These are phyloP conservation scores for Cordyceps javanica DNA, from an alignment of 2,329 filamentous ascomycete species.

Conservation along the genomic window DNA sequence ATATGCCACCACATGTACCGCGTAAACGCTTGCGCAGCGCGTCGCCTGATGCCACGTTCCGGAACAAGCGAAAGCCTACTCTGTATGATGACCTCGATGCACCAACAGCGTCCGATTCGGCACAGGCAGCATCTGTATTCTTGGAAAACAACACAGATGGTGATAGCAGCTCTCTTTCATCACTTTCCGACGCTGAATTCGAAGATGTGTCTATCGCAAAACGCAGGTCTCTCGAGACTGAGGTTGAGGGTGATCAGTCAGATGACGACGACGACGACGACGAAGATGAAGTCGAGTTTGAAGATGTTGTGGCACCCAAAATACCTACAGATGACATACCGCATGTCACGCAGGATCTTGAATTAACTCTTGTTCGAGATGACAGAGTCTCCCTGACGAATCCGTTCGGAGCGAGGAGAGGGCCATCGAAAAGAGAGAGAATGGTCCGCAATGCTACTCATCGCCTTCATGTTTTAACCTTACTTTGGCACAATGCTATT, in stretches of 20 bases:
- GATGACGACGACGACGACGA: conserved; percentile 40
- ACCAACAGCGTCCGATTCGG: conserved; percentile 36
- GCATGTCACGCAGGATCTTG: conserved; percentile 57
- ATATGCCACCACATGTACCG: conserved; percentile 63
- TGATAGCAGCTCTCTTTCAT: conserved; percentile 44
- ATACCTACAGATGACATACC: conserved; percentile 29
- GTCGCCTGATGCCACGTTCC: conserved; percentile 22
- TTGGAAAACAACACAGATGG: conserved; percentile 39
- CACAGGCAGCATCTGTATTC: conserved; percentile 35
- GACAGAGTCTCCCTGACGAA: conserved; percentile 55
- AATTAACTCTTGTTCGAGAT: conserved; percentile 62
- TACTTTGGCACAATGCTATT: conserved; percentile 85
- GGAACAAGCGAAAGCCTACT: conserved; percentile 42
- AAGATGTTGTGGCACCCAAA: conserved; percentile 45
- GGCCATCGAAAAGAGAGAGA: conserved; percentile 77
- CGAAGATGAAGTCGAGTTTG: conserved; percentile 52
- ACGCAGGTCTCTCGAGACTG: conserved; percentile 37
- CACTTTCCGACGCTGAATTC: conserved; percentile 51
- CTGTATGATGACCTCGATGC: conserved; percentile 58
- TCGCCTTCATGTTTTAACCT: conserved; percentile 77
- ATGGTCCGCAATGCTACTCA: conserved; percentile 74
- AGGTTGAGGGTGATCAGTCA: conserved; percentile 18
- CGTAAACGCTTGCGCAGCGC: conserved; percentile 56
- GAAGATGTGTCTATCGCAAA: conserved; percentile 59
- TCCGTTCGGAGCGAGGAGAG: conserved; percentile 65